These are phyloP conservation scores for Withania somnifera DNA, from an alignment of 305 asterid genomes.

Conservation along the genomic window DNA sequence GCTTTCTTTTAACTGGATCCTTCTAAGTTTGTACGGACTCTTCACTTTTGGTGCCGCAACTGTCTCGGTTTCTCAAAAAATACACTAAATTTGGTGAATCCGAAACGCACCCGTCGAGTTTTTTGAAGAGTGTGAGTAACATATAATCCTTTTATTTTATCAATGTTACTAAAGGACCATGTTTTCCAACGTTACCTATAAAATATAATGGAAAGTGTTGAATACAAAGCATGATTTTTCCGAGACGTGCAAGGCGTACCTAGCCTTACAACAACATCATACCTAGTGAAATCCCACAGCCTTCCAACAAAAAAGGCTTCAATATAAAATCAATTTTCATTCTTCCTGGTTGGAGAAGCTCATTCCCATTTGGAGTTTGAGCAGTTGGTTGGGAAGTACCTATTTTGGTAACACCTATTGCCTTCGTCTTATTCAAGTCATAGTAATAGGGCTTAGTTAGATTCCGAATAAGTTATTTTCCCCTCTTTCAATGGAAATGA, in stretches of 20 bases:
- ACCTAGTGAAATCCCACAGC: too few relatives aligned
- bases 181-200: not conserved
- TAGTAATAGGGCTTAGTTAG: not conserved
- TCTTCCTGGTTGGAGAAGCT: not conserved
- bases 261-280: too few relatives aligned
- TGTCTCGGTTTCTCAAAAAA: too few relatives aligned
- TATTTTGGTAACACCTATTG: not conserved
- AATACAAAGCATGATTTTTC: not conserved
- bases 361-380: not conserved
- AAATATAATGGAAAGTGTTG: not conserved
- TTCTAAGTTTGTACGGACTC: too few relatives aligned
- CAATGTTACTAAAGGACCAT: not conserved
- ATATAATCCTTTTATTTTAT: not conserved
- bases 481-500: not conserved
- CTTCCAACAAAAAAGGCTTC: not conserved
- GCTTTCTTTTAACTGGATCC: not conserved
- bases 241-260: not conserved
- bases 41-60: too few relatives aligned
- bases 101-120: too few relatives aligned
- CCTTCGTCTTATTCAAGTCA: not conserved
- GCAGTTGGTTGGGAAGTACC: not conserved
- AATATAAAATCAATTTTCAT: not conserved
- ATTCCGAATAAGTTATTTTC: not conserved
- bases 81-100: too few relatives aligned
- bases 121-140: too few relatives aligned